Conservation (phyloP, 495 filamentous ascomycete genomes). For the Staphylotrichum tortipilum region DNA sequence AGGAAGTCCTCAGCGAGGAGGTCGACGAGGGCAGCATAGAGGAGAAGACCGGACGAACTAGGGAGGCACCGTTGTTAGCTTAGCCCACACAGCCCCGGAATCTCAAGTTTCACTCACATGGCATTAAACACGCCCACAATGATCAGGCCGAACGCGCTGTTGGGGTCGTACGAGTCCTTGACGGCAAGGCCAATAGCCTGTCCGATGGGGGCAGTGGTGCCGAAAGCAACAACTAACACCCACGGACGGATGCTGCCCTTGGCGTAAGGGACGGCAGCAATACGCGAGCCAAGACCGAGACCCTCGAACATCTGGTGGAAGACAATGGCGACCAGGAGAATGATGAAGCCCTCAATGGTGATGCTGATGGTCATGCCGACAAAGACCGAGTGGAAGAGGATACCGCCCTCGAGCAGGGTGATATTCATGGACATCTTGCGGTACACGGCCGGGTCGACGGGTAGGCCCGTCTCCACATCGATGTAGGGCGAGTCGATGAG, state of each 20-base stretch:
- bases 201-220: slow-evolving; percentile 50
- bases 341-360: slow-evolving; percentile 53
- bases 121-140: slow-evolving; percentile 64
- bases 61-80: no score
- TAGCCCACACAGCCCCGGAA: no score
- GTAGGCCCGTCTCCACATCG: slow-evolving; percentile 33
- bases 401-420: slow-evolving; percentile 47
- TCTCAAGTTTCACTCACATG: no score
- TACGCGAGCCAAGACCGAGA: slow-evolving; percentile 56
- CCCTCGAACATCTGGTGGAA: slow-evolving; percentile 69
- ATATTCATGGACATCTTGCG: slow-evolving; percentile 45
- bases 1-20: slow-evolving; percentile 57
- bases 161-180: slow-evolving; percentile 53
- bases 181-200: slow-evolving; percentile 52
- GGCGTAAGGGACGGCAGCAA: slow-evolving; percentile 45
- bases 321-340: slow-evolving; percentile 58
- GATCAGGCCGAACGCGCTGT: slow-evolving; percentile 54
- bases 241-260: slow-evolving; percentile 47
- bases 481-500: slow-evolving; percentile 24
- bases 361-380: slow-evolving; percentile 63
- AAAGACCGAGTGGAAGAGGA: slow-evolving; percentile 55
- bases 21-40: slow-evolving; percentile 56
- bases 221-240: slow-evolving; percentile 56
- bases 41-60: slow-evolving; percentile 49
- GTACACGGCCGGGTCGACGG: slow-evolving; percentile 37